Evolutionary conservation across 768 basidiomycete genomes (phyloP).

Genomic region (Dioszegia aurantiaca): DNA sequence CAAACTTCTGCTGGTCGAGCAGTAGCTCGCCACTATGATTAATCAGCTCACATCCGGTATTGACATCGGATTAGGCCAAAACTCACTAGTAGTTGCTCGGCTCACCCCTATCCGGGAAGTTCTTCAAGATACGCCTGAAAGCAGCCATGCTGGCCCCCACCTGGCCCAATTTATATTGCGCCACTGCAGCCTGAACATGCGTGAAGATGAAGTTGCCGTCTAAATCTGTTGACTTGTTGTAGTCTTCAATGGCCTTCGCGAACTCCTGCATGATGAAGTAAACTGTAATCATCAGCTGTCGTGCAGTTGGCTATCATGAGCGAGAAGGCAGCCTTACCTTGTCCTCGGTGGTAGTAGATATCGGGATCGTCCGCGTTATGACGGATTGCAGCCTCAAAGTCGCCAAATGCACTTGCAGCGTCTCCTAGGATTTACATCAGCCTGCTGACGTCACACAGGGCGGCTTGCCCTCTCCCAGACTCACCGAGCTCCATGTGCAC

Average conservation of each 20-base stretch:
- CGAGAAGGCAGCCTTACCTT: conserved; percentile 63
- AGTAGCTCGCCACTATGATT: conserved; percentile 78
- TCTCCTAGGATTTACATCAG: conserved; percentile 54
- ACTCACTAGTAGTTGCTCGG: conserved; percentile 88
- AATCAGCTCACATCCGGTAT: conserved; percentile 4
- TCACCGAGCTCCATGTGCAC: conserved; percentile 89
- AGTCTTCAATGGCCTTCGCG: conserved; percentile 79
- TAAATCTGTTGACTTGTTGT: conserved; percentile 80
- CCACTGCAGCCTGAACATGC: conserved; percentile 95
- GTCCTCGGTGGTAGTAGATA: conserved; percentile 97
- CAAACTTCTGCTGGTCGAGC: conserved; percentile 82
- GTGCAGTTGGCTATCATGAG: neutral
- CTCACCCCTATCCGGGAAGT: conserved; percentile 83
- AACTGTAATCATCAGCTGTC: conserved; percentile 57
- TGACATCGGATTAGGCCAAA: conserved; percentile 5
- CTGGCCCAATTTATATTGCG: conserved; percentile 86
- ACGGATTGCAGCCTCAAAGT: conserved; percentile 83
- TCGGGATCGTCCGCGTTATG: conserved; percentile 83
- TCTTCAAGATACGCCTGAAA: conserved; percentile 77
- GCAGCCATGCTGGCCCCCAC: conserved; percentile 79
- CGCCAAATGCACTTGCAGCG: conserved; percentile 74
- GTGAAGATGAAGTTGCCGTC: conserved; percentile 90
- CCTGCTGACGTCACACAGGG: too few species aligned
- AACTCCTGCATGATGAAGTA: conserved; percentile 94
- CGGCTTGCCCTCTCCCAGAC: too few species aligned